phyloP scores from a whole-genome alignment of 495 filamentous ascomycete species.

The Aspergillus ostianus region DNA sequence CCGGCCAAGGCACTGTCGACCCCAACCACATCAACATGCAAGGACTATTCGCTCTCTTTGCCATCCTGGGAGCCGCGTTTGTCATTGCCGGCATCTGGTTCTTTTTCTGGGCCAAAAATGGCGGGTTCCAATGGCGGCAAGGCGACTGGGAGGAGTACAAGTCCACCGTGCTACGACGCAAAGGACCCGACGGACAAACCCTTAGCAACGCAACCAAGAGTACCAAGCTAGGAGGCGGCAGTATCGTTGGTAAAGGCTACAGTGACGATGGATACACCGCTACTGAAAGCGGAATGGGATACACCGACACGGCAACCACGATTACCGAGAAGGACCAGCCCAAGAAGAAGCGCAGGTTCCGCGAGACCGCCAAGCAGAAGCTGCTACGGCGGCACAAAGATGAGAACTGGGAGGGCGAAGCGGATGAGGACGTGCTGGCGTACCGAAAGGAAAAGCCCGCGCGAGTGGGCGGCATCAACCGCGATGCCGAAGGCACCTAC shows the following conservation, averaged over 20 bases:
- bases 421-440: conserved; percentile 69
- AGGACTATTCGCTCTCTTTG: conserved; percentile 80
- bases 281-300: conserved; percentile 38
- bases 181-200: conserved; percentile 82
- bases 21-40: conserved; percentile 79
- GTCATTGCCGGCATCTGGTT: conserved; percentile 85
- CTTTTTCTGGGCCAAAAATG: conserved; percentile 97
- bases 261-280: conserved; percentile 54
- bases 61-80: conserved; percentile 74
- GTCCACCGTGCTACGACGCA: conserved; percentile 87
- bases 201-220: conserved; percentile 75
- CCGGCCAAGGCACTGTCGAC: conserved; percentile 54
- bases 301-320: conserved; percentile 38
- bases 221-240: conserved; percentile 78
- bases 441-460: conserved; percentile 85
- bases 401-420: conserved; percentile 54
- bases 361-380: conserved; percentile 39
- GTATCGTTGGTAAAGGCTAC: conserved; percentile 64
- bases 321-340: conserved; percentile 43
- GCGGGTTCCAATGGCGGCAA: conserved; percentile 81
- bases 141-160: conserved; percentile 99
- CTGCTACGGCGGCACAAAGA: conserved; percentile 40
- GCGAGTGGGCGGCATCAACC: conserved; percentile 81
- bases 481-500: conserved; percentile 67
- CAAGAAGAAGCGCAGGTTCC: conserved; percentile 39